Base-by-base conservation (phyloP, 768 basidiomycete genomes). In the Myochromella boudieri region DNA sequence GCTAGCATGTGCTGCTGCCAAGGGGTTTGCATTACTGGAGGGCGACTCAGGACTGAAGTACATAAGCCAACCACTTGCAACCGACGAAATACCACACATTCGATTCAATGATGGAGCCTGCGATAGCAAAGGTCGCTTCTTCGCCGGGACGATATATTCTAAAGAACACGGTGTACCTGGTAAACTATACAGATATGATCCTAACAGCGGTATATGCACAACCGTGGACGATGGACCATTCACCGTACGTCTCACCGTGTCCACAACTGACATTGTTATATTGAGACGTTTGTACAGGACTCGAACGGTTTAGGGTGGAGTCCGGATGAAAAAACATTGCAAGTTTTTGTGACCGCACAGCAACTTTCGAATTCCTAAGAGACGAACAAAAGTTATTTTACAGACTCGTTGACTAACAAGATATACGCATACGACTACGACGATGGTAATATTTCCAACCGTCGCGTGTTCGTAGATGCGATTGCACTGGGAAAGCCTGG, bases 81-180 rank as follows among this genome's bases (percentile, higher is more conserved):
- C 60, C 8, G 59, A 68, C 18, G 67, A 77, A 28, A 54, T 56
- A 9, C 61, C 67, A 2, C 67, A 76, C 51, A 78, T 74, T 22
- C 75, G 85, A 33, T 84, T 87, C 67, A 85, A 87, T 64, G 85
- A 86, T 55, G 85, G 84, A 27, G 83, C 72, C 2, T 87, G 85
- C 58, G 84, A 85, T 56, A 72, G 66, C 47, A 66, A 72, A 54
- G 85, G 85, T 5, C 75, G 82, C 32, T 85, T 80, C 60, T 78
- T 85, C 54, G 80, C 82, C 18, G 85, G 84, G n/a, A 81, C 84
- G 0, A 60, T 85, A 40, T 75, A 67, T 53, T 79, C 76, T 42
- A 65, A 71, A 54, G 70, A 75, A 39, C 70, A 70, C 39, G 66
- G 61, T 18, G 69, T 84, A 38, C 72, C 78, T 3, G 84, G 84